Evolutionary conservation across 1,139 yeast species (phyloP).

Genomic region (Waltiozyma sp.): DNA sequence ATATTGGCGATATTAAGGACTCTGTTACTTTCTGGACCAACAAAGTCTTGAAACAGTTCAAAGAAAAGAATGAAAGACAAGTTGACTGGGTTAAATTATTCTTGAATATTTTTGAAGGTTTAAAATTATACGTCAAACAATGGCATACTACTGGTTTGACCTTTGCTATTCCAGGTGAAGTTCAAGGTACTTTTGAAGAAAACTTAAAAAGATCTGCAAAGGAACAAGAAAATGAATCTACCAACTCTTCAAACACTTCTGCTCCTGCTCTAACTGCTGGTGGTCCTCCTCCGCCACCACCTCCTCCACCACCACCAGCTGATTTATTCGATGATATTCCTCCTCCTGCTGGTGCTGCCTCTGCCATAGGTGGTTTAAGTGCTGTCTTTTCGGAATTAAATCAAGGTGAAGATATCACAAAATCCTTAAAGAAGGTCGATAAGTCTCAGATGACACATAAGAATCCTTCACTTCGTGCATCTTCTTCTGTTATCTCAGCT

Average conservation of each 20-base stretch:
- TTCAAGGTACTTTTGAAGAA: neutral
- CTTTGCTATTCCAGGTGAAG: conserved; percentile 54
- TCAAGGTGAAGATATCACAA: conserved; percentile 74
- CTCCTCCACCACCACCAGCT: conserved; percentile 78
- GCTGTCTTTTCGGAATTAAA: conserved; percentile 92
- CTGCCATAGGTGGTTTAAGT: conserved; percentile 46
- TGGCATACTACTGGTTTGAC: conserved; percentile 72
- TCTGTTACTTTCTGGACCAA: conserved; percentile 92
- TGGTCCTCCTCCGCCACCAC: conserved; percentile 35
- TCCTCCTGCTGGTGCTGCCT: conserved; percentile 18
- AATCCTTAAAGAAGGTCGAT: conserved; percentile 84
- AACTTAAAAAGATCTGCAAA: conserved; percentile 27
- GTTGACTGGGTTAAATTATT: conserved; percentile 74
- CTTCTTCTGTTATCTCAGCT: conserved; percentile 25
- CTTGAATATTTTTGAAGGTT: conserved; percentile 50
- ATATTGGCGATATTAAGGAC: conserved; percentile 76
- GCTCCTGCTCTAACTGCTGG: conserved; percentile 21
- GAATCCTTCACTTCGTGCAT: conserved; percentile 63
- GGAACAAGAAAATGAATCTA: neutral
- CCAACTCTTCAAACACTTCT: conserved; percentile 2
- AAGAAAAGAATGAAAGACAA: conserved; percentile 54
- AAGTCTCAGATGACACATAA: conserved; percentile 92
- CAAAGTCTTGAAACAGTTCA: conserved; percentile 74
- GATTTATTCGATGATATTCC: conserved; percentile 41
- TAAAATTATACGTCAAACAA: conserved; percentile 64